phyloP scores from a whole-genome alignment of 116 monocot genomes.

The Papilionanthe hybrid region DNA sequence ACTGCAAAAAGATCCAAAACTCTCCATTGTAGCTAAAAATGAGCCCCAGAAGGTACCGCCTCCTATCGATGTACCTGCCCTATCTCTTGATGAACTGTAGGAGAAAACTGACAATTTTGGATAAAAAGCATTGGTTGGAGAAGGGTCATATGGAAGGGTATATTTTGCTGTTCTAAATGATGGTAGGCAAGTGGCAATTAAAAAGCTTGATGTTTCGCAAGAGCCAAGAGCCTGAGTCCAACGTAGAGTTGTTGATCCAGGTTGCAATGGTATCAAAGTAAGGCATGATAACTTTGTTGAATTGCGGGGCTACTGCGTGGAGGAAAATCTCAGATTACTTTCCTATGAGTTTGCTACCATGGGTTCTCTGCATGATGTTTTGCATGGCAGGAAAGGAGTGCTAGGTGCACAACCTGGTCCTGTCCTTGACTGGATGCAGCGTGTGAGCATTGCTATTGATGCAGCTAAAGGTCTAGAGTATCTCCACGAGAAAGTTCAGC shows the following conservation, averaged over 20 bases:
- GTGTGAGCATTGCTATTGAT: constrained; percentile 88
- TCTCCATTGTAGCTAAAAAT: constrained; percentile 27
- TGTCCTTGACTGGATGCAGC: constrained; percentile 88
- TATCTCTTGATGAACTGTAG: constrained; percentile 61
- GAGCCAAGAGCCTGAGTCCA: constrained; percentile 60
- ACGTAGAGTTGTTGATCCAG: constrained; percentile 63
- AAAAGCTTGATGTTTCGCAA: constrained; percentile 73
- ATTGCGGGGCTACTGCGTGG: constrained; percentile 78
- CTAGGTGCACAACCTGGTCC: constrained; percentile 95
- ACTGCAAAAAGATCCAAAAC: constrained; percentile 36
- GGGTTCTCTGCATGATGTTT: constrained; percentile 96
- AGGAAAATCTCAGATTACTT: constrained; percentile 62
- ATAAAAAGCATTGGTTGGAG: constrained; percentile 70
- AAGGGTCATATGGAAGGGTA: constrained; percentile 91
- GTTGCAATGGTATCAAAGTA: constrained; percentile 70
- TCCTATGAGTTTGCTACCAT: constrained; percentile 92
- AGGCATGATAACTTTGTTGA: constrained; percentile 93
- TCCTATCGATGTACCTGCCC: constrained; percentile 54
- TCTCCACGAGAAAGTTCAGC: constrained; percentile 90
- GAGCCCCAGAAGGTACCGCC: constrained; percentile 42
- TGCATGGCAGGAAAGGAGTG: constrained; percentile 95
- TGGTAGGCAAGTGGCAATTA: constrained; percentile 62
- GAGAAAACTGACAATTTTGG: constrained; percentile 85
- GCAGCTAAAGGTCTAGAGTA: constrained; percentile 89
- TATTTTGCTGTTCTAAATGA: constrained; percentile 53